Evolutionary conservation across 768 basidiomycete species (phyloP), one percentile per base, ranked within the genome.

Genomic region (Psilocybe tampanensis): DNA sequence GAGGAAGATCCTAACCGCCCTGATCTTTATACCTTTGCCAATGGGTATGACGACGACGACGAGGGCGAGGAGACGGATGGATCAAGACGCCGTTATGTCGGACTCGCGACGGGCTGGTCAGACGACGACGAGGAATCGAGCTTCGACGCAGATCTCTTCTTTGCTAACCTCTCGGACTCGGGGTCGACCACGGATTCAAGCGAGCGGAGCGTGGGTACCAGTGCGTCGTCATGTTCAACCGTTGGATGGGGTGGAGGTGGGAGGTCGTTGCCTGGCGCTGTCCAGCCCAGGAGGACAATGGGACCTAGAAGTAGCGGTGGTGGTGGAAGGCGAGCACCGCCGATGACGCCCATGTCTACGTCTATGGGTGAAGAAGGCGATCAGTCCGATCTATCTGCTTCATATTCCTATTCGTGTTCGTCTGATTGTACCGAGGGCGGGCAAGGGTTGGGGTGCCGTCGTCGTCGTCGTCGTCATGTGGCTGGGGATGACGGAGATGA

Each of bases 111-210:
- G 1, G 86, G 88, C 42, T 94, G 90, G 90, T 88, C 87, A 39
- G 88, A 66, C 33, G 66, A 89, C 18, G 88, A 86, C 55, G 90
- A 86, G 60, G 90, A 91, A 68, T 87, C 85, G 2, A 84, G 80
- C 58, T 90, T 91, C 63, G 92, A 94, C 63, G 92, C 92, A 9
- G 90, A 93, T 59, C 70, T 93, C 0, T 93, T 94, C 74, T 93
- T 94, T 65, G 84, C 87, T 54, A 88, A 91, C 66, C 81, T 93
- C 41, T 84, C 85, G 34, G 89, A 84, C 64, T 70, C 80, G 1
- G 81, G 79, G 52, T 68, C 67, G 34, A 22, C 65, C n/a, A 65
- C 60, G 64, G 62, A 64, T 26, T 63, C 67, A 29, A 48, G 47
- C 18, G 24, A 17, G 42, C 15, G 24, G 22, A 19, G 18, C n/a